Conservation (phyloP, 306 rosid species). For the Castanospermum australe region DNA sequence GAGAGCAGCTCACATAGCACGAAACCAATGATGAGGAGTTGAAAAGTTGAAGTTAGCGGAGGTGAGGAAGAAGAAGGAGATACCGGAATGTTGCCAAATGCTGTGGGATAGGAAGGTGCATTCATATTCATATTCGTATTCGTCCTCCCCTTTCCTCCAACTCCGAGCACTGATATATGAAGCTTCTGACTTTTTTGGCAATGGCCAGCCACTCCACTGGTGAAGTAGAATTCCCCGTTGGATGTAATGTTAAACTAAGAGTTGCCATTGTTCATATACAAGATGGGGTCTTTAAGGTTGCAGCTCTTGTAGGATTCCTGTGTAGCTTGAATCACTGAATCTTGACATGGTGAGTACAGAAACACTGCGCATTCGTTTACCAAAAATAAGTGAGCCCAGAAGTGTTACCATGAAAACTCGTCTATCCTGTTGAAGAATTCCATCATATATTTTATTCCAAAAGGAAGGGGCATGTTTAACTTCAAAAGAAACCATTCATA, state of each 20-base stretch:
- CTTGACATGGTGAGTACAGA: slow-evolving; percentile 94
- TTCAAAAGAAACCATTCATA: neutral
- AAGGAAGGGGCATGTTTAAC: neutral
- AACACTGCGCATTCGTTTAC: slow-evolving; percentile 54
- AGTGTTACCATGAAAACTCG: neutral
- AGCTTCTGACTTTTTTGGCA: slow-evolving; percentile 80
- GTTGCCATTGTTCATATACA: slow-evolving; percentile 79
- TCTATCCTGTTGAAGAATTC: no score
- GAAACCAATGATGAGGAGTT: slow-evolving; percentile 38
- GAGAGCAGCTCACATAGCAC: slow-evolving; percentile 15
- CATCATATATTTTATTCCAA: neutral
- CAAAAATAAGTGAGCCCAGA: neutral
- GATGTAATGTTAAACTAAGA: slow-evolving; percentile 79
- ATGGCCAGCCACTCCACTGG: slow-evolving; percentile 66
- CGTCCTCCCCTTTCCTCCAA: slow-evolving; percentile 39
- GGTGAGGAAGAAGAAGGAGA: slow-evolving; percentile 51
- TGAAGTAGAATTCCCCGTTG: slow-evolving; percentile 70
- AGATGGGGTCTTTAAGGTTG: slow-evolving; percentile 74
- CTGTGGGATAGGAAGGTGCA: slow-evolving; percentile 78
- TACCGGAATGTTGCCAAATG: slow-evolving; percentile 72
- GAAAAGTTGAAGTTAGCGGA: slow-evolving; percentile 17
- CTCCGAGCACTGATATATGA: slow-evolving; percentile 44
- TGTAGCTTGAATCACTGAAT: slow-evolving; percentile 85
- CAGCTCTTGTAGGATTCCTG: slow-evolving; percentile 61
- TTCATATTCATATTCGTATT: neutral